Base-by-base conservation (phyloP, 225 moss, liverwort and hornwort species). In the Sphagnum contortum region DNA sequence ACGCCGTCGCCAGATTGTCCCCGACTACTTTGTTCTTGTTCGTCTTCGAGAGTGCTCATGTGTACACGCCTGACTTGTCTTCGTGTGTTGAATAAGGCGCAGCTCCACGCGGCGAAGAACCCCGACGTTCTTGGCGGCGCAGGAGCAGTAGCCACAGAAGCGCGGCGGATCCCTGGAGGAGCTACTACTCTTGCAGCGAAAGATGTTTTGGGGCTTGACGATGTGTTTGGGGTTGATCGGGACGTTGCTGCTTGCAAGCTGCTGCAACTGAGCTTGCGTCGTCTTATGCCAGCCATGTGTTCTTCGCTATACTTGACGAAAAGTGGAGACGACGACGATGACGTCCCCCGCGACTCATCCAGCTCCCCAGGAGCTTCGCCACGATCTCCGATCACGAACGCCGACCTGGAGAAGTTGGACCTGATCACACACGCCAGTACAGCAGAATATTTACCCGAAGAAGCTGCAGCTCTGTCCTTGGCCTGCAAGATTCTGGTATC, bases 351-450 rank as follows among this genome's bases (percentile, higher is more conserved):
- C 29, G 29, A 29, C 29, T 29, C 29, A 0, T 29, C 29, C 29
- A 29, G 29, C 29, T 29, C 29, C 29, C 29, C 29, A 29, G 29
- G 29, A 29, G 29, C 29, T 29, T 29, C 29, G 29, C 29, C 29
- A 6, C 49, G 47, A 49, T 79, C 81, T 61, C 81, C 76, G 8
- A 92, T 73, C 47, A 72, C 73, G 51, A 94, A 91, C 3, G 74
- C 59, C n/a, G 81, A 80, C 5, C 91, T 77, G 85, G 89, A 91
- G 78, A 94, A 85, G 70, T 91, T 91, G 47, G 94, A 89, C 4
- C 71, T 29, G 29, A 29, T 68, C 47, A 94, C 12, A 64, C 69
- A 48, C 71, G 71, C 29, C 29, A 29, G 29, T 29, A 29, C 29
- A 29, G 29, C 29, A 29, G 29, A 29, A 29, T 29, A 29, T 29